Base-by-base conservation (phyloP, 352 stramenopile species). In the Blastocystis sp. region DNA sequence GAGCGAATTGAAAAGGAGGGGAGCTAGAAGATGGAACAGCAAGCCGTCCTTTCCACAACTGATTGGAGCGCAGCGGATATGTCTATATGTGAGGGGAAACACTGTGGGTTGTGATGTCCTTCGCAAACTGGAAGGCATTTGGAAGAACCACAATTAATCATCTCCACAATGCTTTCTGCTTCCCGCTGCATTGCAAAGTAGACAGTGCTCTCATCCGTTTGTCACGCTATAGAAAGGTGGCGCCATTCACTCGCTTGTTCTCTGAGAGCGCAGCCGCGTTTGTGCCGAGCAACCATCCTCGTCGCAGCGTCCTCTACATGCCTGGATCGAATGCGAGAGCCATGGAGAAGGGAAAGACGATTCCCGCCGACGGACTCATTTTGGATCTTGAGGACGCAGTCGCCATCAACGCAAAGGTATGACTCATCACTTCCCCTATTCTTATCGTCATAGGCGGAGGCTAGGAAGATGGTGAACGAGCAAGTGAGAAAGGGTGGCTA, bases 321-420 rank as follows among this genome's bases (percentile, higher is more conserved):
- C 91, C 91, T 3, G 91, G 90, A 60, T 89, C 88, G 13, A 88
- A 90, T 41, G 61, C 90, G 45, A 45, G 76, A 62, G 88, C 66
- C 0, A 61, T 93, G 60, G 90, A 90, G 6, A 92, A 92, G 59
- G 74, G 90, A 51, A 71, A 79, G 39, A 63, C 1, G 3, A 60
- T 93, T 12, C 26, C 37, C n/a, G 90, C 89, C n/a, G 91, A 93
- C 79, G 91, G 65, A 37, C 63, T 91, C 21, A 92, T 93, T 41
- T 80, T 93, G 9, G 91, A 93, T 79, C 65, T 93, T n/a, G 91
- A 93, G 66, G 91, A 93, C 76, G 90, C 91, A 21, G 91, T 93
- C 0, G 70, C 91, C 45, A 90, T 91, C 29, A 70, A 90, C 4
- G 85, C 80, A 37, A 93, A 93, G 33, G 85, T 89, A 79, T 24